Percentiles rank a stretch among this genome's conserved stretches.
These are phyloP conservation scores for Cyclotella distinguenda DNA, from an alignment of 108 stramenopile species.

Conservation along the genomic window DNA sequence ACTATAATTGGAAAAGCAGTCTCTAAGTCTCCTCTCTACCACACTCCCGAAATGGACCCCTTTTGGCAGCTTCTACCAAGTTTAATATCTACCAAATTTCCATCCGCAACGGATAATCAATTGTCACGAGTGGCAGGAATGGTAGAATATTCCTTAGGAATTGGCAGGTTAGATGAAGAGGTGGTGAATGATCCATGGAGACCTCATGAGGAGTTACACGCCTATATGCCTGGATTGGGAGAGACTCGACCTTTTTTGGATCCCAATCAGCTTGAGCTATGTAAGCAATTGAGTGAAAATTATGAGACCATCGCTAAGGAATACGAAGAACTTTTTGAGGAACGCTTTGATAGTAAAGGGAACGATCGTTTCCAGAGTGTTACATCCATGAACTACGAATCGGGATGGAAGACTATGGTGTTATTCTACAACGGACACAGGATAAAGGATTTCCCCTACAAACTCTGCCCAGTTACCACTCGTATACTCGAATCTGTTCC, in stretches of 20 bases:
- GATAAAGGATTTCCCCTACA: conserved; percentile 83
- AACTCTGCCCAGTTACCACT: conserved; percentile 81
- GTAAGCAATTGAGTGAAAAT: conserved; percentile 64
- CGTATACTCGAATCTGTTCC: conserved; percentile 77
- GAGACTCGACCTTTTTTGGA: conserved; percentile 69
- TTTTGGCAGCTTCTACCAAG: conserved; percentile 83
- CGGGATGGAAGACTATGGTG: conserved; percentile 84
- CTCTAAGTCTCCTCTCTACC: conserved; percentile 46
- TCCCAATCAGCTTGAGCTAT: conserved; percentile 52
- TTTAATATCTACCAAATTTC: conserved; percentile 70
- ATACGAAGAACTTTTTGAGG: conserved; percentile 65
- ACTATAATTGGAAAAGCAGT: conserved; percentile 69
- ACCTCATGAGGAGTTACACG: conserved; percentile 80
- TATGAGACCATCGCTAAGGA: conserved; percentile 67
- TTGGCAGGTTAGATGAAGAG: conserved; percentile 49
- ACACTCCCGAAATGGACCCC: conserved; percentile 58
- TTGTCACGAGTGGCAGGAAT: conserved; percentile 74
- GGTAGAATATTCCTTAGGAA: conserved; percentile 54
- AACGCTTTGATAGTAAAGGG: conserved; percentile 46
- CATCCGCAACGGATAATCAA: conserved; percentile 53
- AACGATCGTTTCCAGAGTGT: conserved; percentile 81
- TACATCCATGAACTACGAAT: conserved; percentile 85
- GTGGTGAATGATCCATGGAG: conserved; percentile 63
- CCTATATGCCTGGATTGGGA: conserved; percentile 79
- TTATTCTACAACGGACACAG: conserved; percentile 86